Conservation (phyloP, 352 stramenopile genomes). For the Phytophthora pini region DNA sequence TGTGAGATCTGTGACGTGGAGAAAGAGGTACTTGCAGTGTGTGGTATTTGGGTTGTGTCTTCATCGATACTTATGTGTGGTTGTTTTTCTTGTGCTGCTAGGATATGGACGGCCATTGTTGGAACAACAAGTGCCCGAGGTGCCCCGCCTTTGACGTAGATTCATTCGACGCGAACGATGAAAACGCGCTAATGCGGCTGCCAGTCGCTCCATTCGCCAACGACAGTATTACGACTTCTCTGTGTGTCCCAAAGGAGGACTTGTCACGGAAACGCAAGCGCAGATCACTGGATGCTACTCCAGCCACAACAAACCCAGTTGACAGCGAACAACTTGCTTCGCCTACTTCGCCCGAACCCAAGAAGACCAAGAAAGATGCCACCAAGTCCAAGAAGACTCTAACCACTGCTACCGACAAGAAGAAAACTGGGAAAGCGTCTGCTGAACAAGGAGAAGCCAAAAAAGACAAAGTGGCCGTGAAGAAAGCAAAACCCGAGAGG, state of each 20-base stretch:
- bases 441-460: slow-evolving; percentile 19
- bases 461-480: slow-evolving; percentile 3
- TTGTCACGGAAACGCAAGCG: slow-evolving; percentile 62
- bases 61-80: slow-evolving; percentile 10
- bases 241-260: slow-evolving; percentile 53
- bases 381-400: slow-evolving; percentile 39
- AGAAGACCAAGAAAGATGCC: slow-evolving; percentile 52
- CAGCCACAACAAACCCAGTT: slow-evolving; percentile 4
- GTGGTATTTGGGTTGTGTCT: not conserved
- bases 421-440: slow-evolving; percentile 26
- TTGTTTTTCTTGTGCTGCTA: slow-evolving; percentile 24
- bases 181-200: slow-evolving; percentile 61
- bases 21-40: slow-evolving; percentile 63
- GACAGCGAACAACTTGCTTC: slow-evolving; percentile 14
- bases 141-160: slow-evolving; percentile 75
- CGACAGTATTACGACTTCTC: slow-evolving; percentile 59
- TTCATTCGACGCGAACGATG: slow-evolving; percentile 45
- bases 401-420: slow-evolving; percentile 31
- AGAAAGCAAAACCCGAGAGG: slow-evolving; percentile 34
- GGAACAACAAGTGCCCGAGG: slow-evolving; percentile 77
- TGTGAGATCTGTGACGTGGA: slow-evolving; percentile 87
- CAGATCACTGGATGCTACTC: slow-evolving; percentile 28
- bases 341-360: slow-evolving; percentile 30
- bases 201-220: slow-evolving; percentile 61
- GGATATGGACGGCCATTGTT: slow-evolving; percentile 73